Evolutionary conservation across 2,329 filamentous ascomycete species (phyloP), one percentile per base, ranked within the genome.

Genomic region (Verticillium klebahnii): DNA sequence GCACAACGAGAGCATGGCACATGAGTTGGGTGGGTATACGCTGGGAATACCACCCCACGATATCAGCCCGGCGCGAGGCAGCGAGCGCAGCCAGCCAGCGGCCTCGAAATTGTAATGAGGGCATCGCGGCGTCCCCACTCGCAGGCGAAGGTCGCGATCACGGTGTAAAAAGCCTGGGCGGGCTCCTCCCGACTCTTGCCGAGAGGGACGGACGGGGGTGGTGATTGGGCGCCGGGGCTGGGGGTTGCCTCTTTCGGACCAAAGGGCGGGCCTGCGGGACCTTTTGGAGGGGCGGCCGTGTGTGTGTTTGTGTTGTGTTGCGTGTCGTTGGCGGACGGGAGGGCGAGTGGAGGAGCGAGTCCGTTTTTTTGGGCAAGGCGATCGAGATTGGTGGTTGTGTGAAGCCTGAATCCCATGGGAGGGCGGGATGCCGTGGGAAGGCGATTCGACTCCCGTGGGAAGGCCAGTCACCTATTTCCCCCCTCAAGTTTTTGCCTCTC

Each of bases 191-290:
- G 45, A 50, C 45, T 50, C 45, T 50, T n/a, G 45, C 45, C 45
- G 45, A 50, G 8, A n/a, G 45, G 19, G 45, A 50, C n/a, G 45
- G 45, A 50, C 45, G 45, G 45, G 40, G 45, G 45, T 9, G 17
- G 45, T 50, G 45, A 50, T 50, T 50, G 45, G 45, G 45, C 45
- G n/a, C 23, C 45, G 45, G 45, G 45, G 45, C 17, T 50, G 39
- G 40, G 57, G 57, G 39, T 32, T 58, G 40, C 12, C 57, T 40
- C 37, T 58, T 58, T 58, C 57, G 57, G 57, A 58, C 57, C 36
- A 45, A 50, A 25, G 57, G 57, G 37, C 57, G 37, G 57, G 45
- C 45, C 45, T 50, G 45, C 45, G 45, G 45, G 45, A 50, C 45
- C 45, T 50, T 23, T 36, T 36, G 34, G 45, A 50, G 45, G 45